phyloP scores from a whole-genome alignment of 208 protist genomes.

The Phytomonas sp. region DNA sequence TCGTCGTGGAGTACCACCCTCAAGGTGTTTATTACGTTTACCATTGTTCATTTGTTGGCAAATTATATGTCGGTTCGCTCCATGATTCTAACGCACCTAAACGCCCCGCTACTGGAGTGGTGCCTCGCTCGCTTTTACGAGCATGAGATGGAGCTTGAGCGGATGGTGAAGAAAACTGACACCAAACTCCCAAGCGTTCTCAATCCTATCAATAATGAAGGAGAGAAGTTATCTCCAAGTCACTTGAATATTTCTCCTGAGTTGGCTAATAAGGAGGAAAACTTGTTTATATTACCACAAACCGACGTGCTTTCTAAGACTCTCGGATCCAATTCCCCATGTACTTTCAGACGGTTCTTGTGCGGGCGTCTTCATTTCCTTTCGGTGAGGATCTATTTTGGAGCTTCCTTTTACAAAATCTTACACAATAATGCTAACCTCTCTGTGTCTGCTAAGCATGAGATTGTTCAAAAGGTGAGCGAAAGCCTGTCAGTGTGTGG shows the following conservation, averaged over 20 bases:
- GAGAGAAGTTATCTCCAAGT: neutral
- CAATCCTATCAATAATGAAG: slow-evolving; percentile 2
- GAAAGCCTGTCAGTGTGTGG: slow-evolving; percentile 17
- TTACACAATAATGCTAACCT: slow-evolving; percentile 11
- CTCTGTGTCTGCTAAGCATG: slow-evolving; percentile 13
- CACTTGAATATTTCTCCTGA: slow-evolving; percentile 17
- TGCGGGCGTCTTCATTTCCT: neutral
- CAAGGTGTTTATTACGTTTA: slow-evolving; percentile 25
- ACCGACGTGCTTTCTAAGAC: neutral
- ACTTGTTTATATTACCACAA: slow-evolving; percentile 18
- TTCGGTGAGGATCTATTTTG: slow-evolving; percentile 27
- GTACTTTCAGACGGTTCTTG: slow-evolving; percentile 6
- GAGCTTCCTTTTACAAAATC: slow-evolving; percentile 22
- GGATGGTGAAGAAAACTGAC: slow-evolving; percentile 5
- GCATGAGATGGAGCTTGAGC: slow-evolving; percentile 2
- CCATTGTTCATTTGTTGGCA: slow-evolving; percentile 23
- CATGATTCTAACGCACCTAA: slow-evolving; percentile 32
- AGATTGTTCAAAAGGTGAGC: slow-evolving; percentile 23
- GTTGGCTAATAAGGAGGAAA: slow-evolving; percentile 20
- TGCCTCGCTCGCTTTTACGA: slow-evolving; percentile 20
- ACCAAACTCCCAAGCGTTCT: neutral
- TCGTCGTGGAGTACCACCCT: slow-evolving; percentile 12
- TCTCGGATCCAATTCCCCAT: neutral
- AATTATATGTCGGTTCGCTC: slow-evolving; percentile 25
- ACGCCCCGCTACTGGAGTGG: slow-evolving; percentile 44